A percentile compares a stretch with the other conserved stretches of the same genome.
Conservation (phyloP, 2,329 filamentous ascomycete genomes). For the Sporothrix mexicana region DNA sequence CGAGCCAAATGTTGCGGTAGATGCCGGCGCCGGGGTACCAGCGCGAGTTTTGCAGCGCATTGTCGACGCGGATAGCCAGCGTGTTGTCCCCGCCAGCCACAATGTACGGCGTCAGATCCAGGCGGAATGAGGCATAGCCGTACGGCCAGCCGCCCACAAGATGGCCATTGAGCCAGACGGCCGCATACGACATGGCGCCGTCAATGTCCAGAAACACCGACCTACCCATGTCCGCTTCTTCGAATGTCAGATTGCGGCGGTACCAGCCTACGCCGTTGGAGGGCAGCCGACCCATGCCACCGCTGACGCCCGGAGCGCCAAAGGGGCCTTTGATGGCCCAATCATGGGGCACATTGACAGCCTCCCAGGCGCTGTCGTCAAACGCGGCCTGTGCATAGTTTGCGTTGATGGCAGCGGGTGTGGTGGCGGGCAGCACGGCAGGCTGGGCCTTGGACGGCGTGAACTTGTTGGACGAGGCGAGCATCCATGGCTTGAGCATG, state of each 20-base stretch:
- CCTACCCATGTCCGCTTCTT: conserved; percentile 45
- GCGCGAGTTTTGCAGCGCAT: conserved; percentile 53
- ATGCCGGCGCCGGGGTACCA: conserved; percentile 63
- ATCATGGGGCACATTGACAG: conserved; percentile 53
- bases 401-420: conserved; percentile 28
- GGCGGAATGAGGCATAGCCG: conserved; percentile 56
- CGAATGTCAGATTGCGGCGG: conserved; percentile 49
- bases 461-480: conserved; percentile 36
- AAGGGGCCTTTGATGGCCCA: conserved; percentile 57
- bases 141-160: conserved; percentile 59
- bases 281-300: conserved; percentile 53
- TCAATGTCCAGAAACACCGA: conserved; percentile 55
- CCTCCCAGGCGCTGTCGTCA: conserved; percentile 52
- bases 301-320: conserved; percentile 45
- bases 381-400: conserved; percentile 34
- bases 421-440: conserved; percentile 21
- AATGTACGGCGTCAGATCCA: conserved; percentile 55
- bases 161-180: conserved; percentile 57
- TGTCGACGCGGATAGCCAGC: conserved; percentile 58
- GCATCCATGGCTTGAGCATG: conserved; percentile 40
- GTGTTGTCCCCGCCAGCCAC: conserved; percentile 47
- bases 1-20: conserved; percentile 62
- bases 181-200: conserved; percentile 57
- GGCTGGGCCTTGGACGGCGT: conserved; percentile 28
- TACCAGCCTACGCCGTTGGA: conserved; percentile 61